Conservation (phyloP, 345 rosid genomes). For the Limnanthes douglasii region DNA sequence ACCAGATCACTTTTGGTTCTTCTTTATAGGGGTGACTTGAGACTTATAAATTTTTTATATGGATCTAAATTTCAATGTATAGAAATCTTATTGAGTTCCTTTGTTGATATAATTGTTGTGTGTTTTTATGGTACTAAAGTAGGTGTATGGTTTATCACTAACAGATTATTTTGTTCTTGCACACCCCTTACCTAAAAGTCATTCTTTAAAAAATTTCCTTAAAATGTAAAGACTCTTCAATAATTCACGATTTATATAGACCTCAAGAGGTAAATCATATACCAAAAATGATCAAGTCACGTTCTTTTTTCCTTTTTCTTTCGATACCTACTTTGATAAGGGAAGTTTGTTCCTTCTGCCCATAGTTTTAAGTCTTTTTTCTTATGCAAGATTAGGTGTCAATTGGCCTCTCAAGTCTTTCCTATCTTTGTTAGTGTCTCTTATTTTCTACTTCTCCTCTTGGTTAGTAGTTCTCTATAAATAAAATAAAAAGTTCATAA, state of each 20-base stretch:
- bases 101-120: slow-evolving; percentile 12
- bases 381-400: slow-evolving; percentile 17
- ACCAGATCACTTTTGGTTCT: slow-evolving; percentile 15
- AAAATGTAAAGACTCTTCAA: slow-evolving; percentile 24
- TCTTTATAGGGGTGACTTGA: slow-evolving; percentile 13
- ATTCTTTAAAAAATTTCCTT: slow-evolving; percentile 19
- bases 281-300: slow-evolving; percentile 7
- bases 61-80: slow-evolving; percentile 14
- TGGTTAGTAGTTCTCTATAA: slow-evolving; percentile 6
- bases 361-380: slow-evolving; percentile 6
- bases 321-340: slow-evolving; percentile 4
- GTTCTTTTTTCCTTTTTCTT: slow-evolving; percentile 7
- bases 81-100: slow-evolving; percentile 21
- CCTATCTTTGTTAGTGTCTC: slow-evolving; percentile 8
- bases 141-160: slow-evolving; percentile 13
- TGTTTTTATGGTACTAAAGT: slow-evolving; percentile 13
- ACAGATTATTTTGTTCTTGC: slow-evolving; percentile 23
- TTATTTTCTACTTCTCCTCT: slow-evolving; percentile 9
- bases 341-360: slow-evolving; percentile 15
- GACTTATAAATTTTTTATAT: slow-evolving; percentile 7
- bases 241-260: slow-evolving; percentile 6
- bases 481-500: background rate
- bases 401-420: slow-evolving; percentile 46
- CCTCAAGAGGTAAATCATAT: slow-evolving; percentile 6
- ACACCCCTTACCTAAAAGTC: slow-evolving; percentile 9